A percentile compares a stretch with the other conserved stretches of the same genome.
These are phyloP conservation scores for Alternaria novae-zelandiae DNA, from an alignment of 2,329 filamentous ascomycete genomes.

Conservation along the genomic window DNA sequence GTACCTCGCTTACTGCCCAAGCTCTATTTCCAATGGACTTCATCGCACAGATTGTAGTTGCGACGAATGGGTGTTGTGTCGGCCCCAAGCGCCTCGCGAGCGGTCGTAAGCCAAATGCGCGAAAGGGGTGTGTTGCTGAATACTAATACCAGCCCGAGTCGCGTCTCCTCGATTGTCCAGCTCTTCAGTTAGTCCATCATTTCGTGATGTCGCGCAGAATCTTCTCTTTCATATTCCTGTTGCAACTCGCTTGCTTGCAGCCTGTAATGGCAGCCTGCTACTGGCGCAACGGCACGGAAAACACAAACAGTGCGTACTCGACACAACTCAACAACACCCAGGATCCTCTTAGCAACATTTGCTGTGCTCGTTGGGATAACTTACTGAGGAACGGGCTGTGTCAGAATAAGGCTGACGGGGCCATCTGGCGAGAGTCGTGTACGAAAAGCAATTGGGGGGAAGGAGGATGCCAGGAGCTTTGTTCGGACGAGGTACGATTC, in stretches of 20 bases:
- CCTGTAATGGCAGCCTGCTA: neutral
- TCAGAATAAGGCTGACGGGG: neutral
- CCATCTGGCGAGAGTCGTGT: conserved; percentile 10
- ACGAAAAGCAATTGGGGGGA: conserved; percentile 8
- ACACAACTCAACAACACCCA: neutral
- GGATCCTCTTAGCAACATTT: neutral
- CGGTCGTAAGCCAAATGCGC: neutral
- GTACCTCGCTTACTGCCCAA: neutral
- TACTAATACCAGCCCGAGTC: neutral
- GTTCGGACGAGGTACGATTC: conserved; percentile 11
- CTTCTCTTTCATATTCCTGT: neutral
- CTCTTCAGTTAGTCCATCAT: neutral
- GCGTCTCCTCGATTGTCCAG: neutral
- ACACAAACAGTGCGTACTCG: neutral
- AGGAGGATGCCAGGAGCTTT: conserved; percentile 16
- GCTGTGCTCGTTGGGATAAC: neutral
- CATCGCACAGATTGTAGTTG: neutral
- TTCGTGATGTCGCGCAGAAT: neutral
- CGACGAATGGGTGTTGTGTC: neutral
- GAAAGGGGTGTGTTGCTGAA: neutral
- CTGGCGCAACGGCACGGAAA: neutral
- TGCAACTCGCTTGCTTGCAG: neutral
- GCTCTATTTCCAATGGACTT: neutral
- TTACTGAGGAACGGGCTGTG: neutral
- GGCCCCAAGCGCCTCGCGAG: neutral